phyloP scores from a whole-genome alignment of 192 early-diverging fungal species.

The Entomortierella lignicola region DNA sequence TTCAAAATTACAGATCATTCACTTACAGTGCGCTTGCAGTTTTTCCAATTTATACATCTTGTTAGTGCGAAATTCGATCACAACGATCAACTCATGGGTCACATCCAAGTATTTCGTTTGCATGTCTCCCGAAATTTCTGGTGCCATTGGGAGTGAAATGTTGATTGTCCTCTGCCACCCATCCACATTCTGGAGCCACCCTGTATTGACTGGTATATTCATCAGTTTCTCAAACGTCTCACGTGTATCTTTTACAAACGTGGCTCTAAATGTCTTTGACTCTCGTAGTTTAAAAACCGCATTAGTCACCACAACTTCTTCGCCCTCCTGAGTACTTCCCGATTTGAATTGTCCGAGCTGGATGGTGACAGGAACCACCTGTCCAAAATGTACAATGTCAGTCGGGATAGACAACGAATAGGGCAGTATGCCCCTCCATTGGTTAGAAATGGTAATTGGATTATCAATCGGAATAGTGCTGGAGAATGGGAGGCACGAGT shows the following conservation, averaged over 20 bases:
- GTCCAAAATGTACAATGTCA: slow-evolving; percentile 2
- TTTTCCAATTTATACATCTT: slow-evolving; percentile 17
- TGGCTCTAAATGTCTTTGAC: slow-evolving; percentile 10
- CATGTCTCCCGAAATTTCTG: slow-evolving; percentile 10
- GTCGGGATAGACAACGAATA: slow-evolving; percentile 16
- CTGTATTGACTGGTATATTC: slow-evolving; percentile 9
- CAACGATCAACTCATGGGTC: neutral
- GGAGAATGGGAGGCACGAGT: slow-evolving; percentile 15
- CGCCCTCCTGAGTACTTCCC: neutral
- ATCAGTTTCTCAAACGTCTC: slow-evolving; percentile 16
- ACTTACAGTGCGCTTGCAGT: slow-evolving; percentile 14
- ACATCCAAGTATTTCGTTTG: slow-evolving; percentile 29
- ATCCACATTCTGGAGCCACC: slow-evolving; percentile 9
- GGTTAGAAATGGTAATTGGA: neutral
- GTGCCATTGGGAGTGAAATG: slow-evolving; percentile 15
- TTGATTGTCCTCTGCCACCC: slow-evolving; percentile 22
- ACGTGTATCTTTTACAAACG: slow-evolving; percentile 13
- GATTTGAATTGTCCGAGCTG: slow-evolving; percentile 1
- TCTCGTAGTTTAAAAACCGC: slow-evolving; percentile 24
- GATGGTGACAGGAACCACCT: slow-evolving; percentile 15
- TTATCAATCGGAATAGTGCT: neutral
- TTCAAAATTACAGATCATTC: too few species aligned
- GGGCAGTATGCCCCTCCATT: slow-evolving; percentile 5
- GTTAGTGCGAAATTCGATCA: slow-evolving; percentile 12
- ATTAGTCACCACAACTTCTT: neutral